Conservation (phyloP, 2,329 filamentous ascomycete genomes). For the Xylariaceae sp. region DNA sequence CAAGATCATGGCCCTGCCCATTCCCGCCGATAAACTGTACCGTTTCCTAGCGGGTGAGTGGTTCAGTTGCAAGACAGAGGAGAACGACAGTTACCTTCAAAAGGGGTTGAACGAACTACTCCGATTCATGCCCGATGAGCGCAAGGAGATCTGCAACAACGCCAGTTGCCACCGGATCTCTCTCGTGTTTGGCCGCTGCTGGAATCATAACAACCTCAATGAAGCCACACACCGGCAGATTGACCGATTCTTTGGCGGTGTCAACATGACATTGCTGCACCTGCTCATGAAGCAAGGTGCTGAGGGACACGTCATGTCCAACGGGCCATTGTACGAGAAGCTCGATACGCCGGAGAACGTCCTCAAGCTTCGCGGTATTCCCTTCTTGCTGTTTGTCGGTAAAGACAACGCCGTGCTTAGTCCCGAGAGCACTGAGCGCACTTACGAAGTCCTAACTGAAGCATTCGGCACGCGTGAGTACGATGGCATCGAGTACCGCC, state of each 20-base stretch:
- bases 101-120: conserved; percentile 49
- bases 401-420: conserved; percentile 53
- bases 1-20: conserved; percentile 46
- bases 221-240: conserved; percentile 59
- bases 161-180: conserved; percentile 56
- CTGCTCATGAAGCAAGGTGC: conserved; percentile 53
- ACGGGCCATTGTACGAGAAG: conserved; percentile 42
- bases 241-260: conserved; percentile 56
- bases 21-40: conserved; percentile 49
- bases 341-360: conserved; percentile 50
- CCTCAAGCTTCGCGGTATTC: conserved; percentile 45
- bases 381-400: conserved; percentile 52
- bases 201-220: conserved; percentile 61
- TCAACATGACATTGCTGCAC: conserved; percentile 53
- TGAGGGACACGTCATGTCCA: conserved; percentile 47
- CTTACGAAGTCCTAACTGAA: conserved; percentile 49
- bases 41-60: conserved; percentile 44
- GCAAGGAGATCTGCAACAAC: conserved; percentile 55
- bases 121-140: conserved; percentile 51
- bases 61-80: conserved; percentile 48
- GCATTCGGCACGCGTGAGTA: conserved; percentile 40
- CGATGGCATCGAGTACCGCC: conserved; percentile 41
- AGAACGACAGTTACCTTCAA: conserved; percentile 46
- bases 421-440: conserved; percentile 47
- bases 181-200: conserved; percentile 58